Base-by-base conservation (phyloP, 2,329 filamentous ascomycete genomes). In the Cercospora zeina region DNA sequence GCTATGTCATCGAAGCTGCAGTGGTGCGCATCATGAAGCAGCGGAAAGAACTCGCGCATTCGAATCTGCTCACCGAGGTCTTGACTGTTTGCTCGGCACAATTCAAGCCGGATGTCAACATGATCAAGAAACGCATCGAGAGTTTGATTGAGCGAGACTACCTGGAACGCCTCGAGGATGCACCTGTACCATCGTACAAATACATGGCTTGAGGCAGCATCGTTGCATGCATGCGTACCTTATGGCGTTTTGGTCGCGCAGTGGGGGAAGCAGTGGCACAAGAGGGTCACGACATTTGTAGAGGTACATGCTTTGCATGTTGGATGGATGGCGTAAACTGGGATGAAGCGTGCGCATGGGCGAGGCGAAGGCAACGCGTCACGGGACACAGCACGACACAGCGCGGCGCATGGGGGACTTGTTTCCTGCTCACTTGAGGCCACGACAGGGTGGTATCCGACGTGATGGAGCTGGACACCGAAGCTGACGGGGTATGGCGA, bases 11-110 rank as follows among this genome's bases (percentile, higher is more conserved):
- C 24, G 89, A 93, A 70, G 89, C 89, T 7, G 88, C 89, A 4
- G 82, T 93, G 67, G 89, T 93, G 63, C 82, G 90, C 55, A 92
- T 92, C 70, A 93, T 93, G 89, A 93, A 93, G 89, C 92, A 83
- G 79, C 87, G 89, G 61, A 92, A 92, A 73, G 83, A 87, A 67
- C 82, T 90, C 11, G 76, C 81, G 1, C 90, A 93, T 72, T 82
- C 87, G 53, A 83, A 87, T 58, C 85, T 93, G 56, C 80, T 91
- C 45, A 83, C 82, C 16, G 89, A 93, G 75, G 89, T 90, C 11
- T 83, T 93, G 60, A 78, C 82, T n/a, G 87, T 90, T 71, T 80
- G 93, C 16, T 80, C 80, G 0, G 77, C 80, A 55, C 87, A 88
- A 47, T 93, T 93, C 80, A 88, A 86, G 71, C 90, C 90, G 0